These are phyloP conservation scores for Aspergillus pseudoterreus DNA, from an alignment of 2,329 filamentous ascomycete species.

Conservation along the genomic window DNA sequence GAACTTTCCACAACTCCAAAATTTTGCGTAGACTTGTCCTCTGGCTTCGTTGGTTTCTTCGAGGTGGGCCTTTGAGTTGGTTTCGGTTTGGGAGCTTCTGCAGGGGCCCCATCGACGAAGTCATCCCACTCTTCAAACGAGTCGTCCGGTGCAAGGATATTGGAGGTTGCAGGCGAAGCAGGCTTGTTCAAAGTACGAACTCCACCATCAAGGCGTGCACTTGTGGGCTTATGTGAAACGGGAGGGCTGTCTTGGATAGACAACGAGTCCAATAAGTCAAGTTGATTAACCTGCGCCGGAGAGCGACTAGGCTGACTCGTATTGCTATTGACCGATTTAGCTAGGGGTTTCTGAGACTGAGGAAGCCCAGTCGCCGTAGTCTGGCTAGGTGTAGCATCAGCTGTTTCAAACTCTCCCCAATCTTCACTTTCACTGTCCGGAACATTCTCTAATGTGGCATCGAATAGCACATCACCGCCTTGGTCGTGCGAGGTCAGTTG, in stretches of 20 bases:
- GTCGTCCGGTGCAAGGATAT: conserved; percentile 16
- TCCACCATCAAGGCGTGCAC: conserved; percentile 1
- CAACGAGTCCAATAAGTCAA: conserved; percentile 27
- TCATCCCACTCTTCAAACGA: conserved; percentile 47
- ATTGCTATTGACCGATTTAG: not conserved
- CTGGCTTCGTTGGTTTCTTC: conserved; percentile 2
- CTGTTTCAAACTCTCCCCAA: conserved; percentile 46
- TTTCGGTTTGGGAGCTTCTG: conserved; percentile 1
- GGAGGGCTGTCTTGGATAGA: conserved; percentile 23
- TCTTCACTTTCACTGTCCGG: conserved; percentile 35
- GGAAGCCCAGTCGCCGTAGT: not conserved
- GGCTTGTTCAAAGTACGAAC: conserved; percentile 13
- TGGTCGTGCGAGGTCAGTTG: conserved; percentile 21
- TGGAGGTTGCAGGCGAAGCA: conserved; percentile 3
- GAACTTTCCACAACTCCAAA: conserved; percentile 7
- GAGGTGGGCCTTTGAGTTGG: not conserved
- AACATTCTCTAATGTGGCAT: conserved; percentile 44
- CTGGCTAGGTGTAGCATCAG: conserved; percentile 20
- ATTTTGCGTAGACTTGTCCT: not conserved
- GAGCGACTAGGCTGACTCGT: not conserved
- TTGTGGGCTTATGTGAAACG: conserved; percentile 1
- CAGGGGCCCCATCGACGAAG: conserved; percentile 43
- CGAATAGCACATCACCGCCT: conserved; percentile 59
- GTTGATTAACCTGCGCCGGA: conserved; percentile 6
- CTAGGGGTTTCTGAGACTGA: not conserved